These are phyloP conservation scores for Stachybotrys chlorohalonatus DNA, from an alignment of 2,329 filamentous ascomycete species.

Conservation along the genomic window DNA sequence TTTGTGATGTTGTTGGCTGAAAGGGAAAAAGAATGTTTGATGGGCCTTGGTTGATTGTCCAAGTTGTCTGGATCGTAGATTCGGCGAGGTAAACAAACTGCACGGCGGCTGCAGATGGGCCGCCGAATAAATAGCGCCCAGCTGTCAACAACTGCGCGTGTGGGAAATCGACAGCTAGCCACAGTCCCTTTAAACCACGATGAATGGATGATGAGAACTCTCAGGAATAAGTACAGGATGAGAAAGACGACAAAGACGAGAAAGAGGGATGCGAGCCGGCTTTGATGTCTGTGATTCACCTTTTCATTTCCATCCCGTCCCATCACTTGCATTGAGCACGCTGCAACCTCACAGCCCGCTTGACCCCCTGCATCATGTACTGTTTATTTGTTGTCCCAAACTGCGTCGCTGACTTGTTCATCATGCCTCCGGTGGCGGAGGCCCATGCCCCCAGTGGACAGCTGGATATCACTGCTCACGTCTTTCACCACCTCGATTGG, in stretches of 20 bases:
- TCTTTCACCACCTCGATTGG: neutral
- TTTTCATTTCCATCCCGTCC: neutral
- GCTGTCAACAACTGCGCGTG: too few relatives aligned
- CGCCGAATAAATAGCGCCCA: too few relatives aligned
- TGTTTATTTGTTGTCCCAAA: neutral
- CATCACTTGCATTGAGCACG: neutral
- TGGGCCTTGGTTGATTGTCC: too few relatives aligned
- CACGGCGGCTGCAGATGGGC: too few relatives aligned
- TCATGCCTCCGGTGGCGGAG: neutral
- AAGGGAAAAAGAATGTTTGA: too few relatives aligned
- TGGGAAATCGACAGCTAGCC: too few relatives aligned
- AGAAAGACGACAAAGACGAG: neutral
- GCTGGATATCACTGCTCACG: neutral
- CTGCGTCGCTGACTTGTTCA: constrained; percentile 1
- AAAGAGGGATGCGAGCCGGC: neutral
- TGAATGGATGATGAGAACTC: too few relatives aligned
- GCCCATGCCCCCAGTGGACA: neutral
- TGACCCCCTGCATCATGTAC: neutral
- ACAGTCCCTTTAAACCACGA: too few relatives aligned
- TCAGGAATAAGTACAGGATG: neutral
- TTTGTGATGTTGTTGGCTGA: too few relatives aligned
- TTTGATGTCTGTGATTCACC: neutral
- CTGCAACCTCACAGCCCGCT: neutral
- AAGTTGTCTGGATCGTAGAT: too few relatives aligned
- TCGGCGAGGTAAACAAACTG: too few relatives aligned